These are phyloP conservation scores for Gynochthodes officinalis DNA, from an alignment of 257 asterid species.

Conservation along the genomic window DNA sequence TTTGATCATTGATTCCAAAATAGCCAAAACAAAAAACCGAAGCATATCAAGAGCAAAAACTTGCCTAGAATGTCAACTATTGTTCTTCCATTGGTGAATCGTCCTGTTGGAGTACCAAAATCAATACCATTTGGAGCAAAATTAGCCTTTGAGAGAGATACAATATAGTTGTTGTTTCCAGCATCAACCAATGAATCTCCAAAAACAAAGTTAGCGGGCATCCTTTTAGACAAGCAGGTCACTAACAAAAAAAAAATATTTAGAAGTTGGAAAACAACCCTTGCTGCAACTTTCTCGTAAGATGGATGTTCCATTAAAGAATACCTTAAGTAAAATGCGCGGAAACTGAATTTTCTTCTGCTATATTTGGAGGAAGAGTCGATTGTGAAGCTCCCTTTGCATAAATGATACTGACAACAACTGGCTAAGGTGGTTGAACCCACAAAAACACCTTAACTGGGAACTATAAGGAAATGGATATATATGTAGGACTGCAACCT, in stretches of 20 bases:
- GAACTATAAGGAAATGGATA: background rate
- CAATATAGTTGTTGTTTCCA: slow-evolving; percentile 73
- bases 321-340: background rate
- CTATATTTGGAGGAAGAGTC: background rate
- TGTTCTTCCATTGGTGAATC: slow-evolving; percentile 78
- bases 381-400: background rate
- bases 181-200: slow-evolving; percentile 83
- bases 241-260: slow-evolving; percentile 14
- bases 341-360: background rate
- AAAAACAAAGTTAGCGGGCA: slow-evolving; percentile 57
- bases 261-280: slow-evolving; percentile 17
- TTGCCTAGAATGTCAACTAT: slow-evolving; percentile 71
- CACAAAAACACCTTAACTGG: background rate
- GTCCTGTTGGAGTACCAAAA: slow-evolving; percentile 68
- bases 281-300: background rate
- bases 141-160: slow-evolving; percentile 66
- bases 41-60: background rate
- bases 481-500: background rate
- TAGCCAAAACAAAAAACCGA: background rate
- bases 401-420: background rate
- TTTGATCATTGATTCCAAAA: background rate
- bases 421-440: background rate
- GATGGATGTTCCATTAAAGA: slow-evolving; percentile 28
- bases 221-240: slow-evolving; percentile 21
- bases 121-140: slow-evolving; percentile 71